Conservation (phyloP, 75 land plant genomes). For the Cryptomeria japonica region DNA sequence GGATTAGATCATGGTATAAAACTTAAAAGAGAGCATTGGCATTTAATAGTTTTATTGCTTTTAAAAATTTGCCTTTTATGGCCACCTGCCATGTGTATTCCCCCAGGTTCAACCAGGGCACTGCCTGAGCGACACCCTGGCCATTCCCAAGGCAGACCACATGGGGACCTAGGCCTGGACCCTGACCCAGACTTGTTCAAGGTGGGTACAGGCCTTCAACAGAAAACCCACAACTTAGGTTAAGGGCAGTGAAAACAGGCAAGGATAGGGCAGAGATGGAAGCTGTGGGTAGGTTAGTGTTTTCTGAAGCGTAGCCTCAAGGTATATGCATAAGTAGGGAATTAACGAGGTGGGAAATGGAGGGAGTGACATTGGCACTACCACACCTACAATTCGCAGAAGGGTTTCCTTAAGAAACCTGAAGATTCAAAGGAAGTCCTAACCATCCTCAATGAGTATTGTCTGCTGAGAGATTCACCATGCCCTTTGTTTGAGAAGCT, state of each 20-base stretch:
- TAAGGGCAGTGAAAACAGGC: not conserved
- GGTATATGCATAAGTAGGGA: not conserved
- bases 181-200: no score
- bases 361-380: not conserved
- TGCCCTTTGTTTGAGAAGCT: not conserved
- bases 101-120: no score
- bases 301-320: not conserved
- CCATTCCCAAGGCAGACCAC: no score
- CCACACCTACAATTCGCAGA: not conserved
- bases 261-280: not conserved
- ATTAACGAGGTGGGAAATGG: not conserved
- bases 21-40: no score
- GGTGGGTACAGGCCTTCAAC: no score
- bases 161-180: no score
- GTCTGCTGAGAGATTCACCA: not conserved
- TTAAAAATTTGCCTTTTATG: no score
- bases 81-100: no score
- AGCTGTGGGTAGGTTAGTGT: not conserved
- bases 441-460: not conserved
- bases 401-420: not conserved
- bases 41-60: no score
- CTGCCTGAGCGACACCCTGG: no score
- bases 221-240: not conserved
- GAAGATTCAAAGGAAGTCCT: not conserved
- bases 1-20: no score